Percentiles rank a stretch among this genome's conserved stretches.
Evolutionary conservation across 441 rosid species (phyloP).

Genomic region (Eutrema salsugineum): DNA sequence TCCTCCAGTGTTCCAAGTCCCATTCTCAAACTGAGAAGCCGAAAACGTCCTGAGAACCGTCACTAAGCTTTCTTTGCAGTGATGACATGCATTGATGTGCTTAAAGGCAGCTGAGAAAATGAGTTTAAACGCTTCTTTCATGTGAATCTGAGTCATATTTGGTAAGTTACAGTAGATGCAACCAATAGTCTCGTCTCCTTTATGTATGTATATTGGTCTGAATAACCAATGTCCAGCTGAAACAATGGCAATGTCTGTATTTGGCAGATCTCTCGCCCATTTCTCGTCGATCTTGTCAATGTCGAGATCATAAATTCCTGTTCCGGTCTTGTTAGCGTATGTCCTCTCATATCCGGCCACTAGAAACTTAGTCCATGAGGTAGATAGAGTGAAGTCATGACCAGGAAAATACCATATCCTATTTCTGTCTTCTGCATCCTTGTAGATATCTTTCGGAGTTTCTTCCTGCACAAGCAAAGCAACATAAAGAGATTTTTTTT

Average conservation of each 20-base stretch:
- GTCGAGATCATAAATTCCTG: slow-evolving; percentile 44
- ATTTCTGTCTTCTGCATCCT: slow-evolving; percentile 55
- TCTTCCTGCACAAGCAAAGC: slow-evolving; percentile 47
- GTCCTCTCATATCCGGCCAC: slow-evolving; percentile 44
- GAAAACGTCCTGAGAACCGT: slow-evolving; percentile 62
- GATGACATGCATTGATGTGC: slow-evolving; percentile 40
- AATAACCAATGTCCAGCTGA: slow-evolving; percentile 70
- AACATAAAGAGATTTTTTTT: neutral
- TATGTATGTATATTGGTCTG: slow-evolving; percentile 49
- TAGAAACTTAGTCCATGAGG: slow-evolving; percentile 56
- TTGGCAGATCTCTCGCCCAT: slow-evolving; percentile 43
- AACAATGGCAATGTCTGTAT: slow-evolving; percentile 54
- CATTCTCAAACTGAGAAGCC: slow-evolving; percentile 74
- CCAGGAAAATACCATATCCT: slow-evolving; percentile 50
- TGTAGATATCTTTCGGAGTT: slow-evolving; percentile 40
- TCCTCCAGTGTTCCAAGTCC: slow-evolving; percentile 71
- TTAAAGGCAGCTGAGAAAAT: slow-evolving; percentile 39
- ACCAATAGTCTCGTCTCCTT: slow-evolving; percentile 34
- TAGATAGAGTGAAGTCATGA: slow-evolving; percentile 59
- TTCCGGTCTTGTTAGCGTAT: slow-evolving; percentile 37
- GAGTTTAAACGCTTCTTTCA: slow-evolving; percentile 34
- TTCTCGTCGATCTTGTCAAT: slow-evolving; percentile 40
- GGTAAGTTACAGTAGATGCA: slow-evolving; percentile 62
- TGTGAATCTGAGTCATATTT: slow-evolving; percentile 34
- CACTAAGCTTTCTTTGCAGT: slow-evolving; percentile 32